Conservation (phyloP, 768 basidiomycete species). For the Boletellus emodensis region DNA sequence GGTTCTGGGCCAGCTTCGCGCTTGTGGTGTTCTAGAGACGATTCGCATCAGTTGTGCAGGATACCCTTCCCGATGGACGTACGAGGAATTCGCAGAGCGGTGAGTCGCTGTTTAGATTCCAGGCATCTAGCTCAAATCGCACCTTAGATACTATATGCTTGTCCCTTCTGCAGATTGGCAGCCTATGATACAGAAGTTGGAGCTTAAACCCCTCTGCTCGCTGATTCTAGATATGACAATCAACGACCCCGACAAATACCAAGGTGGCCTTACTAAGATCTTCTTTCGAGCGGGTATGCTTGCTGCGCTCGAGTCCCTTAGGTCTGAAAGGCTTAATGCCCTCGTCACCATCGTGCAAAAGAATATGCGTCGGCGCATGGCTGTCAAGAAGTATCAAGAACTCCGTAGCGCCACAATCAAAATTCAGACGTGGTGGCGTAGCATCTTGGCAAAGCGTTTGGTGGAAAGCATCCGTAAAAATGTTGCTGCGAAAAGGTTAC, state of each 20-base stretch:
- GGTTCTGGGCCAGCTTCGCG: slow-evolving; percentile 89
- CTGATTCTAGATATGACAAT: slow-evolving; percentile 83
- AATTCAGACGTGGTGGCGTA: slow-evolving; percentile 94
- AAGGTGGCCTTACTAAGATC: slow-evolving; percentile 95
- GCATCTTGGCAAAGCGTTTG: slow-evolving; percentile 69
- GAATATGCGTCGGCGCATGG: slow-evolving; percentile 88
- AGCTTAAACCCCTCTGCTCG: slow-evolving; percentile 77
- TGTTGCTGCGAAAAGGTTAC: slow-evolving; percentile 71
- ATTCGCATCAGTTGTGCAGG: slow-evolving; percentile 99
- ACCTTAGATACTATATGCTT: slow-evolving; percentile 90
- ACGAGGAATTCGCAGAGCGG: slow-evolving; percentile 98
- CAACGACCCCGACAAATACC: slow-evolving; percentile 93
- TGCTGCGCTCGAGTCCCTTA: slow-evolving; percentile 87
- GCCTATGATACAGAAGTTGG: slow-evolving; percentile 76
- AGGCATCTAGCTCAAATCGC: slow-evolving; percentile 17
- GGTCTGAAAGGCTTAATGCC: slow-evolving; percentile 81
- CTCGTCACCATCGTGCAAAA: slow-evolving; percentile 97
- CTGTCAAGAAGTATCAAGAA: slow-evolving; percentile 70
- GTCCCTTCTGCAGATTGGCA: slow-evolving; percentile 84
- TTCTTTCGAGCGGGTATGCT: slow-evolving; percentile 99
- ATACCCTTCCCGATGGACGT: slow-evolving; percentile 97
- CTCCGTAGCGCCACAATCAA: slow-evolving; percentile 72
- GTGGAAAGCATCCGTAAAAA: slow-evolving; percentile 71
- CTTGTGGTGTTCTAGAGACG: slow-evolving; percentile 98
- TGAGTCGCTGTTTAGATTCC: slow-evolving; percentile 35